A percentile compares a stretch with the other conserved stretches of the same genome.
Conservation (phyloP, 257 asterid genomes). For the Haberlea rhodopensis region DNA sequence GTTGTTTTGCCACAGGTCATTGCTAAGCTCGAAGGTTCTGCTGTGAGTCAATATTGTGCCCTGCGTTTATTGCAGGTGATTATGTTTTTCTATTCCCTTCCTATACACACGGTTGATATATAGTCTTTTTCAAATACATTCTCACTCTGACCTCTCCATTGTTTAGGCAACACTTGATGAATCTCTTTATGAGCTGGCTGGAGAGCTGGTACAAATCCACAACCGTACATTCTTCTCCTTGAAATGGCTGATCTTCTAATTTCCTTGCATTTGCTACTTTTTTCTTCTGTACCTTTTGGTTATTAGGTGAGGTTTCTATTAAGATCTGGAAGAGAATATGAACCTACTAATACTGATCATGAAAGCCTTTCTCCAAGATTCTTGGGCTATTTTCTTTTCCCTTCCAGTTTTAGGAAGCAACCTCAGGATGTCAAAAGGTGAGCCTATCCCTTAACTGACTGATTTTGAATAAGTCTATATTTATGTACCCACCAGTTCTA, state of each 20-base stretch:
- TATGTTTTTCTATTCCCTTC: conserved; percentile 20
- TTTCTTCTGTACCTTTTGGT: conserved; percentile 12
- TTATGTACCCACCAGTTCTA: conserved; percentile 16
- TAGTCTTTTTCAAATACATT: conserved; percentile 17
- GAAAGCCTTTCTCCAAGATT: conserved; percentile 84
- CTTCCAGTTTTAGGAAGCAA: conserved; percentile 79
- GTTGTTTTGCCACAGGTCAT: conserved; percentile 70
- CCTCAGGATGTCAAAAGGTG: conserved; percentile 74
- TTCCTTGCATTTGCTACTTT: conserved; percentile 7
- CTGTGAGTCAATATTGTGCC: conserved; percentile 96
- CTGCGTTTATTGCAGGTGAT: conserved; percentile 91
- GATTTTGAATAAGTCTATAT: conserved; percentile 15
- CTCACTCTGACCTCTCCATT: conserved; percentile 36
- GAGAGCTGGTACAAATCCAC: conserved; percentile 82
- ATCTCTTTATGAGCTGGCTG: conserved; percentile 91
- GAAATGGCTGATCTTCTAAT: conserved; percentile 14
- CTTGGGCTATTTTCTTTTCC: conserved; percentile 82
- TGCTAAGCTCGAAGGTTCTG: conserved; percentile 98
- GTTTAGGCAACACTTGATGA: conserved; percentile 93
- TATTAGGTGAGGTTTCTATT: conserved; percentile 89
- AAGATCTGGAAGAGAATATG: conserved; percentile 97
- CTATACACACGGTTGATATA: conserved; percentile 14
- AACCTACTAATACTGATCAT: conserved; percentile 57
- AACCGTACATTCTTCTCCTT: conserved; percentile 20
- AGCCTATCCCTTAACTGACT: conserved; percentile 11